Percentiles rank a stretch among this genome's conserved stretches.
Conservation (phyloP, 306 rosid genomes). For the Cicer chorassanicum region DNA sequence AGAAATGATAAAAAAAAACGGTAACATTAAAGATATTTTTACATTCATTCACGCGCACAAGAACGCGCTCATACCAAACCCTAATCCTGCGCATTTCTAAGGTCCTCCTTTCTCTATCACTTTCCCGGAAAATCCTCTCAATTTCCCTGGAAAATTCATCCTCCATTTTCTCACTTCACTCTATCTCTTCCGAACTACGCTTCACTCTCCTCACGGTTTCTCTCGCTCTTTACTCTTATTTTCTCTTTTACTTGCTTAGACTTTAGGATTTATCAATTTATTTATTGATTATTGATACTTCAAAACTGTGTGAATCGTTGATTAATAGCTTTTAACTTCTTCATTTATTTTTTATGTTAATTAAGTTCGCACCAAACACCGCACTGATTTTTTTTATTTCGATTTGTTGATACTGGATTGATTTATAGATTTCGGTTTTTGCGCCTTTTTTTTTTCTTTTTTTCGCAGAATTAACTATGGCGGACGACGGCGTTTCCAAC, state of each 20-base stretch:
- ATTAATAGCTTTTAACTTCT: background rate
- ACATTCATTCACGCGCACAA: constrained; percentile 8
- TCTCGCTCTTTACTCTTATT: background rate
- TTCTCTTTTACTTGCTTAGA: background rate
- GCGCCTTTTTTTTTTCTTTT: background rate
- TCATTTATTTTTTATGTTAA: background rate
- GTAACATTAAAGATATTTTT: constrained; percentile 25
- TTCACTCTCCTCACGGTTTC: constrained; percentile 11
- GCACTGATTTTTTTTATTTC: background rate
- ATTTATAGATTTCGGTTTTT: constrained; percentile 1
- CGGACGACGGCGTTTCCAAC: constrained; percentile 56
- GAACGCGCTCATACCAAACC: constrained; percentile 29
- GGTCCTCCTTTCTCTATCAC: constrained; percentile 41
- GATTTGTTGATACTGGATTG: background rate
- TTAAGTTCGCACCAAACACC: constrained; percentile 17
- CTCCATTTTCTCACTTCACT: constrained; percentile 21
- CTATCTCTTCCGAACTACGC: background rate
- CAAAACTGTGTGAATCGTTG: background rate
- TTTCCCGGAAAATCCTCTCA: constrained; percentile 41
- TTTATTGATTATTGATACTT: background rate
- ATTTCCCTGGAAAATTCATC: constrained; percentile 33
- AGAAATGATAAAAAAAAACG: background rate
- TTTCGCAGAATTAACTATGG: constrained; percentile 60
- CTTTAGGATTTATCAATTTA: background rate
- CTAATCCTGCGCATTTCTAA: constrained; percentile 30